phyloP scores from a whole-genome alignment of 208 protist species.

The Trichomonas vaginalis region DNA sequence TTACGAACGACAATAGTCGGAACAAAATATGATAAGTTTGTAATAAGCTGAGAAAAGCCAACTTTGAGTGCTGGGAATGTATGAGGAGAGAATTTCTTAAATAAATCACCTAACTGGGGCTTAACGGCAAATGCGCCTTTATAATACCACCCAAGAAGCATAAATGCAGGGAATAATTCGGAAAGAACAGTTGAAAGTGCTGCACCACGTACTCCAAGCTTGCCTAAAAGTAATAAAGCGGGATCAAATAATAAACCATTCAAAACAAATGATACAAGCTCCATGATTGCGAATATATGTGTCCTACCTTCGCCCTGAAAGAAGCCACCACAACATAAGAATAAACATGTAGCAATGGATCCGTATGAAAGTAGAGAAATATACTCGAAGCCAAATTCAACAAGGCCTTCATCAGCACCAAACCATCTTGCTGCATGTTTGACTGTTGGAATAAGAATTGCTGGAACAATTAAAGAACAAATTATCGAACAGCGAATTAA shows the following conservation, averaged over 20 bases:
- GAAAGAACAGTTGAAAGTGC: neutral
- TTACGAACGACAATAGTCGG: neutral
- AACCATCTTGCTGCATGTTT: neutral
- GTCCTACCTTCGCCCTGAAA: neutral
- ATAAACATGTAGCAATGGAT: neutral
- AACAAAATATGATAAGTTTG: neutral
- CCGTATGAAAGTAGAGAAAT: neutral
- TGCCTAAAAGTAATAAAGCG: neutral
- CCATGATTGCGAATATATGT: neutral
- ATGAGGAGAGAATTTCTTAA: neutral
- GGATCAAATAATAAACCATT: neutral
- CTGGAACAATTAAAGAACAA: neutral
- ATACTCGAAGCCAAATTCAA: neutral
- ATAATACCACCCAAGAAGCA: neutral
- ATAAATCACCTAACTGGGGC: neutral
- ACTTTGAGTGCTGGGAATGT: neutral
- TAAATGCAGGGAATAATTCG: neutral
- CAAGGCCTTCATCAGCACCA: neutral
- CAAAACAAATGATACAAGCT: neutral
- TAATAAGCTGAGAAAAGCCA: neutral
- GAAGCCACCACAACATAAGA: neutral
- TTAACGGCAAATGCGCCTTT: neutral
- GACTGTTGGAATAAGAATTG: neutral
- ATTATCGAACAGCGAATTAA: neutral
- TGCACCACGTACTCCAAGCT: neutral